Evolutionary conservation across 2,329 filamentous ascomycete species (phyloP), one percentile per base, ranked within the genome.

Genomic region (Aspergillus alliaceus): DNA sequence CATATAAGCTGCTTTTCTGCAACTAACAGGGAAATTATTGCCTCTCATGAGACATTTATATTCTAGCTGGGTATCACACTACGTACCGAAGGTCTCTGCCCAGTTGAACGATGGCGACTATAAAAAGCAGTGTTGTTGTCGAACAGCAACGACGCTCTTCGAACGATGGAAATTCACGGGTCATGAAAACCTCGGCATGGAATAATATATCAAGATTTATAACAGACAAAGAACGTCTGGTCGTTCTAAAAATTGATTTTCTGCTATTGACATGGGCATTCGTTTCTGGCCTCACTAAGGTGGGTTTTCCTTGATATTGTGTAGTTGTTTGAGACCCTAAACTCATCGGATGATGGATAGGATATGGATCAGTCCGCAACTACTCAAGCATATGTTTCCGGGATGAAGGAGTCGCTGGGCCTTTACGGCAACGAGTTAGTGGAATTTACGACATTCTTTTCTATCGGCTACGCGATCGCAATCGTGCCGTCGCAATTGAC

Each of bases 401-500:
- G 75, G 1, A 70, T 77, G 51, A 72, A 76, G 55, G 75, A 78
- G 40, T 73, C 76, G 29, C 68, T 78, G 20, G 59, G 51, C 4
- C 64, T 77, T 39, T 66, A 74, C 27, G 75, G 74, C 9, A 77
- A 77, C 54, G 67, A 78, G 51, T 68, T 77, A 6, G 75, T 76
- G 57, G 72, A 75, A 32, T 72, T 79, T 51, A 77, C 77, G 39
- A 69, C 76, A 4, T 74, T 72, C 55, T 79, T 76, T 66, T 77
- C 71, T n/a, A 69, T 69, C 8, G 70, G 72, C 12, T 75, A 75
- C 56, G 71, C 74, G 7, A 53, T 75, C n/a, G 73, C 73, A 32
- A 72, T 74, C 9, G 57, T 62, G 32, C 61, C 61, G 42, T 64
- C 62, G 11, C 59, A 64, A 39, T 24, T 60, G 40, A 58, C 59